These are phyloP conservation scores for Fraxinus floribunda DNA, from an alignment of 305 asterid genomes.

Conservation along the genomic window DNA sequence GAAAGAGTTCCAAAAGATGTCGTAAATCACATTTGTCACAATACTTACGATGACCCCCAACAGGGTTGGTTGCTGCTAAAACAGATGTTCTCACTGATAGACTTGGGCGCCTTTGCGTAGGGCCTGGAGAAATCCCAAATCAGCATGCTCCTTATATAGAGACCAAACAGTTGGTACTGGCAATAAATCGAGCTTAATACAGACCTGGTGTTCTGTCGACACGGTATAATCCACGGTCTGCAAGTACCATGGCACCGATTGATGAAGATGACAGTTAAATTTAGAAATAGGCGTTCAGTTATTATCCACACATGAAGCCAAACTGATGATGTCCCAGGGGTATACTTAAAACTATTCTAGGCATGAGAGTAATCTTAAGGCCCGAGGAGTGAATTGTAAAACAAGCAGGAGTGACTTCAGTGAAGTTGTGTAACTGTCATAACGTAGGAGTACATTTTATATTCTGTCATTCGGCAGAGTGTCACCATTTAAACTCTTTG, in stretches of 20 bases:
- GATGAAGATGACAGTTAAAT: conserved; percentile 18
- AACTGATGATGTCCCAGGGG: background rate
- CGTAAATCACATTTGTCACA: conserved; percentile 24
- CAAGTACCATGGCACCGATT: conserved; percentile 97
- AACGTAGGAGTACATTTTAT: background rate
- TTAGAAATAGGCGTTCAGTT: conserved; percentile 18
- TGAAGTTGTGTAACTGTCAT: background rate
- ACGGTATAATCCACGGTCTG: conserved; percentile 92
- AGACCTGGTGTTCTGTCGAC: conserved; percentile 95
- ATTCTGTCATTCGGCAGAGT: background rate
- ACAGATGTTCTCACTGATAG: conserved; percentile 92
- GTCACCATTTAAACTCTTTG: conserved; percentile 10
- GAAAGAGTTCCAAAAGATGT: background rate
- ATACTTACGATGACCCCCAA: conserved; percentile 96
- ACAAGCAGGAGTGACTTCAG: background rate
- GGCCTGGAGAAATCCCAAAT: conserved; percentile 54
- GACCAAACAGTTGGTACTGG: conserved; percentile 18
- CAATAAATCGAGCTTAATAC: conserved; percentile 22
- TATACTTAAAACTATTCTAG: background rate
- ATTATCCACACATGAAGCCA: conserved; percentile 14
- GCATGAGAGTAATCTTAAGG: background rate
- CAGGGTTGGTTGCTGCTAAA: conserved; percentile 99
- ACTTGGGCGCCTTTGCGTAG: conserved; percentile 98
- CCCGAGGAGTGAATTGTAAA: background rate
- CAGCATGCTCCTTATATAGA: conserved; percentile 21